Base-by-base conservation (phyloP, 805 yeast genomes). In the Candida parachauliodes region DNA sequence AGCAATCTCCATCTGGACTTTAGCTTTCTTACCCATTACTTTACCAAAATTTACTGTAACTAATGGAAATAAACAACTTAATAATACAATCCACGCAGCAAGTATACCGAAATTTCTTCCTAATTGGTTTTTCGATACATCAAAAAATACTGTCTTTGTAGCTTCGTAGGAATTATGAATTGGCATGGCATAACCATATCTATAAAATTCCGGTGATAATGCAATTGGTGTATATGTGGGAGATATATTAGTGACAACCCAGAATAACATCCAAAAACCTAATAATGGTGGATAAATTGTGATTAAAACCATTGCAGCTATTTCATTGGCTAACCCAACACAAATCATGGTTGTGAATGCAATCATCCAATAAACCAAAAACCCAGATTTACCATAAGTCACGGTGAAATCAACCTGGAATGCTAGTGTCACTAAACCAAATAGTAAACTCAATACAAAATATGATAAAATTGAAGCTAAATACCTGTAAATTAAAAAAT, bases 241-340 rank as follows among this genome's bases (percentile, higher is more conserved):
- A 2, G 88, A 63, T 36, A 83, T 77, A 52, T 85, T 85, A 22
- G 70, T 32, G 41, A 85, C 71, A 42, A 83, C 88, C 76, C 85
- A 83, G 41, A 74, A 68, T 45, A 83, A 63, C 49, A 85, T 53
- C 88, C 89, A 83, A 49, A 82, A 75, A 0, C 89, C 88, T 34
- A 81, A 46, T 37, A 72, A 48, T 20, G 88, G 87, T 1, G 93
- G 91, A 35, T 69, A 68, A 11, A 65, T 39, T 5, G 78, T 58
- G 33, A 81, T 61, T 6, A 74, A 53, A 5, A 83, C 22, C 55
- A 78, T 52, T 0, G 79, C 78, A 48, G 74, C 60, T 44, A 81
- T 76, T 57, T 85, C 93, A 51, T 80, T 82, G 21, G 82, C 79
- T 30, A 83, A 76, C 41, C 94, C 94, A 24, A 83, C 82, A 1